Base-by-base conservation (phyloP, 129 eudicot genomes). In the Rutidosis leptorrhynchoides region DNA sequence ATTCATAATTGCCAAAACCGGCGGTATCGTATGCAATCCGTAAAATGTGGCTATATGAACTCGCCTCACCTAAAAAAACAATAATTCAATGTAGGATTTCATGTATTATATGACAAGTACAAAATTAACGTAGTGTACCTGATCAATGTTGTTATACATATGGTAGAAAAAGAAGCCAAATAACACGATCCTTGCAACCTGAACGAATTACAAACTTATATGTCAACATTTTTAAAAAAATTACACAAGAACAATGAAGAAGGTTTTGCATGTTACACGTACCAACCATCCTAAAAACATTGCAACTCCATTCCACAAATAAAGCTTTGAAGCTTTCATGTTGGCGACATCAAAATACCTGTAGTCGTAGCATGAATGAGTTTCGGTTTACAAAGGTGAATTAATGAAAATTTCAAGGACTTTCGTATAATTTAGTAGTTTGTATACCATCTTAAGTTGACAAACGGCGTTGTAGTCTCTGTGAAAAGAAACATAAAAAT, bases 281-380 rank as follows among this genome's bases (percentile, higher is more conserved):
- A 90, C 97, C 97, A 90, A 64, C 97, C 97, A 90, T 78, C 95
- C 95, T 28, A 90, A 57, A 83, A 90, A 90, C 83, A 90, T 75
- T 57, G 86, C 90, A 73, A 90, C 64, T 20, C 97, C 97, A 74
- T 90, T 90, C 78, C 48, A 82, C 29, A 80, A 26, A 70, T 90
- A 90, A 46, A 86, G 67, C 28, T 79, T 80, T 12, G 97, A 86
- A 25, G 77, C 78, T 81, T 90, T 90, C 81, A 81, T 62, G 61
- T 90, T 90, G 45, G 90, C 83, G 74, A 80, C 81, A 82, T 90
- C 95, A 67, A 86, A 73, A 66, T 83, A 79, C 97, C 97, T 90
- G 83, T 78, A 77, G 40, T 53, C 6, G 19, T 53, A 33, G 42
- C 23, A 58, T 51, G 30, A 26, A 17, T 57, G 25, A 60, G 43